phyloP scores from a whole-genome alignment of 2,329 filamentous ascomycete species.

The Lachnellula subtilissima region DNA sequence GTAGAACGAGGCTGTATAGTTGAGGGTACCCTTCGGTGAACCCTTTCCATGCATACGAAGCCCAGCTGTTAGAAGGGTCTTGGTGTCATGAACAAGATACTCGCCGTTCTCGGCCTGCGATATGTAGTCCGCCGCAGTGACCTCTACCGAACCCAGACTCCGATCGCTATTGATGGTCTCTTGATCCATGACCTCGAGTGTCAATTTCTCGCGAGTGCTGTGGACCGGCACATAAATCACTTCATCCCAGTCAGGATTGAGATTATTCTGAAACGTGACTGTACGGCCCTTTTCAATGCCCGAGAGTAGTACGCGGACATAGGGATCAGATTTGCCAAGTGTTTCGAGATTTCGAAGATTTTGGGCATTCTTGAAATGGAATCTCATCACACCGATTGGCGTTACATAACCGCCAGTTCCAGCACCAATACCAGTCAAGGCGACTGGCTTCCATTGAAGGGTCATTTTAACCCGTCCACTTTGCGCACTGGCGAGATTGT shows the following conservation, averaged over 20 bases:
- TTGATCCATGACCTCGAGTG: slow-evolving; percentile 93
- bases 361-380: slow-evolving; percentile 81
- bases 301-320: slow-evolving; percentile 81
- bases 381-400: slow-evolving; percentile 89
- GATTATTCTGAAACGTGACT: slow-evolving; percentile 92
- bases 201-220: slow-evolving; percentile 74
- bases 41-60: slow-evolving; percentile 71
- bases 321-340: slow-evolving; percentile 95
- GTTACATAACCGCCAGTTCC: slow-evolving; percentile 86
- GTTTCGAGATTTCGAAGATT: slow-evolving; percentile 90
- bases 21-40: slow-evolving; percentile 70
- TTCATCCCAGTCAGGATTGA: slow-evolving; percentile 94
- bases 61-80: slow-evolving; percentile 60
- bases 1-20: slow-evolving; percentile 84
- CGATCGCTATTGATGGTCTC: slow-evolving; percentile 90
- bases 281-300: slow-evolving; percentile 88
- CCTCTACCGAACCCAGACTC: slow-evolving; percentile 74
- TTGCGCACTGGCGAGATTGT: slow-evolving; percentile 75
- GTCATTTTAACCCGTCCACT: slow-evolving; percentile 85
- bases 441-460: slow-evolving; percentile 92
- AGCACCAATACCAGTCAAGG: slow-evolving; percentile 69
- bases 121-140: slow-evolving; percentile 75
- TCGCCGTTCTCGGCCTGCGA: slow-evolving; percentile 73
- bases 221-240: slow-evolving; percentile 92
- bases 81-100: slow-evolving; percentile 73